A percentile compares a stretch with the other conserved stretches of the same genome.
phyloP scores from a whole-genome alignment of 495 filamentous ascomycete genomes.

The Cercophora newfieldiana region DNA sequence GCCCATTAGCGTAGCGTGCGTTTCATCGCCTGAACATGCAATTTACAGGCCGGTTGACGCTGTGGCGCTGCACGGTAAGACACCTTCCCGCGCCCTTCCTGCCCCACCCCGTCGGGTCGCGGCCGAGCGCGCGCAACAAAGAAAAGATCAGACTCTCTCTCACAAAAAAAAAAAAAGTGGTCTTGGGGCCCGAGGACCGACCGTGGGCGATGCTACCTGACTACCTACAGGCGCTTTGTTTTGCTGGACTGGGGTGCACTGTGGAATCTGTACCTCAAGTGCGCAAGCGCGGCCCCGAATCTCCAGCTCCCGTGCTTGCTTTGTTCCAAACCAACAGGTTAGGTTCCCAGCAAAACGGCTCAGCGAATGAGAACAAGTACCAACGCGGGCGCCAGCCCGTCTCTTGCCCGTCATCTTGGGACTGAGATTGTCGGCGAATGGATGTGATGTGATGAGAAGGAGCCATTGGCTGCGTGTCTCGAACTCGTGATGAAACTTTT shows the following conservation, averaged over 20 bases:
- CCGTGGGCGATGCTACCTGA: not conserved
- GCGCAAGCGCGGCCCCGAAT: not conserved
- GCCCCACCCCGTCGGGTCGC: not conserved
- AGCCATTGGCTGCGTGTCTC: not conserved
- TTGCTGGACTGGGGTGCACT: not conserved
- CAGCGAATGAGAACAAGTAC: conserved; percentile 17
- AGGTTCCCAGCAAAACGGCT: conserved; percentile 13
- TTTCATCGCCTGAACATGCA: not conserved
- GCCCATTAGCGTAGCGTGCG: not conserved
- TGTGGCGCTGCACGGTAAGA: not conserved
- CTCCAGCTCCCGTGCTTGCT: conserved; percentile 3
- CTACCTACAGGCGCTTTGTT: not conserved
- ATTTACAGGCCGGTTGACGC: not conserved
- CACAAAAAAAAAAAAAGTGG: not conserved
- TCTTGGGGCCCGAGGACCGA: not conserved
- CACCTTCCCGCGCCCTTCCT: not conserved
- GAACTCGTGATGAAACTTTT: conserved; percentile 2
- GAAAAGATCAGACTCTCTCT: not conserved
- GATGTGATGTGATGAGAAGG: conserved; percentile 4
- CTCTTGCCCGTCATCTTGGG: not conserved
- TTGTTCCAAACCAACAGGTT: not conserved
- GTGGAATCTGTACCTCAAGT: not conserved
- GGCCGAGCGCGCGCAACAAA: conserved; percentile 14
- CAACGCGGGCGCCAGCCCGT: conserved; percentile 7
- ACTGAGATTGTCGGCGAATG: not conserved